Evolutionary conservation across 148 eudicot species (phyloP), one percentile per base, ranked within the genome.

Genomic region (Agrostemma githago): DNA sequence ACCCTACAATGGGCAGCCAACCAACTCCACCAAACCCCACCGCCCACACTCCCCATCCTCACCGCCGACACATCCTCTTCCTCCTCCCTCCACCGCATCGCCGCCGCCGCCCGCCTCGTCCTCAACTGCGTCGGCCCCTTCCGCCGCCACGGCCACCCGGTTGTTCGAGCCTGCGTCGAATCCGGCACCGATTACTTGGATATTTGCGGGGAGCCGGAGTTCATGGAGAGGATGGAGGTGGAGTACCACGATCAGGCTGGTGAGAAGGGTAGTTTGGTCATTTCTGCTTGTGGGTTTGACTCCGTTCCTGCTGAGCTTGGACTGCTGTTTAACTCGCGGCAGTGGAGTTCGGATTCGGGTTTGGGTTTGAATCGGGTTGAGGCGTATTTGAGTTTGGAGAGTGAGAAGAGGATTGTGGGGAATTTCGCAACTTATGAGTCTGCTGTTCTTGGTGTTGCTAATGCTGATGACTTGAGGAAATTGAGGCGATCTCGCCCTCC

Each of bases 221-320:
- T 90, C 62, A 93, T 93, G 98, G 98, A 93, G 84, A 72, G 78
- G 59, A 74, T 80, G 76, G 98, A 90, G 84, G 89, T 77, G 0
- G 11, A 14, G 11, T 86, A 75, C 72, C 84, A 85, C 65, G 89
- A 83, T 7, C 71, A 65, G 58, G 94, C 91, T 10, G 78, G 10
- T 72, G 86, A 89, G 68, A 87, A 62, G 62, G 95, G 95, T 0
- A 67, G 86, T 68, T 77, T 93, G 86, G 87, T 93, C 26, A 66
- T 93, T 46, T 91, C 90, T 3, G 98, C 91, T 4, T 93, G 98
- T 72, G 98, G 97, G 86, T 93, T 91, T 41, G 98, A 91, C 66
- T 91, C 98, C 6, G 79, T 93, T 2, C 95, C 97, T 42, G 98
- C 98, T 3, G 98, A 91, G 70, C 60, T 91, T 4, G 98, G 98